These are phyloP conservation scores for Micractinium conductrix DNA, from an alignment of 139 green algal species.

Conservation along the genomic window DNA sequence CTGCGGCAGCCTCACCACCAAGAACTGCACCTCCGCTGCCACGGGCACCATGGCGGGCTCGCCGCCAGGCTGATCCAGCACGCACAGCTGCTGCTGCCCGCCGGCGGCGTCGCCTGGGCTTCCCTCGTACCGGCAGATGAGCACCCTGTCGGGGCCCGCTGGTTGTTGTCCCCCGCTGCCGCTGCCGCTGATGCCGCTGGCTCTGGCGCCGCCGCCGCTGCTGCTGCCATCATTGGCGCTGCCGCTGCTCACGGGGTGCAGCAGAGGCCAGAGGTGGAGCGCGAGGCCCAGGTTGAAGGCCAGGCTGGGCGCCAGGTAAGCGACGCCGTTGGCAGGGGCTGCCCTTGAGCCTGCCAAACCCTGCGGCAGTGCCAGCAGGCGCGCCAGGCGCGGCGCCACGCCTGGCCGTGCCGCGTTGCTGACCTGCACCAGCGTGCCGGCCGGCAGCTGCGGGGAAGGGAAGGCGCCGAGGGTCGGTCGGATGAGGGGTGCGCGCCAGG, in stretches of 20 bases:
- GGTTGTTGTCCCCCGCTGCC: background rate
- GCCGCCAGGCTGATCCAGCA: conserved; percentile 1
- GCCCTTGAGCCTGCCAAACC: background rate
- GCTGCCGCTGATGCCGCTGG: background rate
- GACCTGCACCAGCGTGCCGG: conserved; percentile 21
- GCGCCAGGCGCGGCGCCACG: conserved; percentile 6
- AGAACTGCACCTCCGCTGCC: conserved; percentile 26
- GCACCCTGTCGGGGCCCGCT: background rate
- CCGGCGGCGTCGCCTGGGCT: background rate
- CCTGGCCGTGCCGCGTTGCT: background rate
- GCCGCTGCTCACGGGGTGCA: background rate
- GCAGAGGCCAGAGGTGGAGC: conserved; percentile 36
- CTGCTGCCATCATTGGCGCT: background rate
- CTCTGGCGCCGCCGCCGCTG: background rate
- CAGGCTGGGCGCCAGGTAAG: conserved; percentile 36
- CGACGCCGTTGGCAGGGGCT: background rate
- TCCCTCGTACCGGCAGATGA: background rate
- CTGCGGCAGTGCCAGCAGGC: conserved; percentile 11
- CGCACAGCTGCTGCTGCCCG: background rate
- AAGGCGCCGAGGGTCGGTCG: too few relatives aligned
- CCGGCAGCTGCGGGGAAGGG: conserved; percentile 15
- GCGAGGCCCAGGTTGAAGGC: conserved; percentile 45
- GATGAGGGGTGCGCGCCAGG: too few relatives aligned
- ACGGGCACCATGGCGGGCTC: conserved; percentile 20
- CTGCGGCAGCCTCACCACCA: conserved; percentile 23